Conservation (phyloP, 768 basidiomycete genomes). For the Leccinum uliginosum region DNA sequence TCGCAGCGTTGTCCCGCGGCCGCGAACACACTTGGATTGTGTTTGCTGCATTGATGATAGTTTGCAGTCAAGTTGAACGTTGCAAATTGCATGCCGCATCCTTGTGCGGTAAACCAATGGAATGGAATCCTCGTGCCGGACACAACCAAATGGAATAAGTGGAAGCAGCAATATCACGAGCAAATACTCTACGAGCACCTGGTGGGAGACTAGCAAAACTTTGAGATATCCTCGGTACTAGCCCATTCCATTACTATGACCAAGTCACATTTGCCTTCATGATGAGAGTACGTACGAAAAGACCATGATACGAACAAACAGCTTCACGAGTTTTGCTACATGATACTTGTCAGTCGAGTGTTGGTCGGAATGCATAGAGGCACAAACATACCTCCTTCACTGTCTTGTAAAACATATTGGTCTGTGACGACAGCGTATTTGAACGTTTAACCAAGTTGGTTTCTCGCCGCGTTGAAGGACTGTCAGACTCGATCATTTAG, state of each 20-base stretch:
- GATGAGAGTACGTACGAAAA: constrained; percentile 16
- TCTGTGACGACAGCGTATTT: constrained; percentile 79
- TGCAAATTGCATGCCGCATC: neutral
- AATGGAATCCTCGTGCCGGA: constrained; percentile 2
- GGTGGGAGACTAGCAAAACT: neutral
- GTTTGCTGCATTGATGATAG: constrained; percentile 3
- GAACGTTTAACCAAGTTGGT: constrained; percentile 93
- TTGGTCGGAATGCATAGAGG: neutral
- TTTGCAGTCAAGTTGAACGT: neutral
- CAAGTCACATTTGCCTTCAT: neutral
- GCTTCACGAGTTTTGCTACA: constrained; percentile 85
- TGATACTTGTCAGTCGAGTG: constrained; percentile 1
- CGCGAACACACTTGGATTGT: neutral
- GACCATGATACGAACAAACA: constrained; percentile 71
- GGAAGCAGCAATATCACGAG: neutral
- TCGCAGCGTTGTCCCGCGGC: constrained; percentile 1
- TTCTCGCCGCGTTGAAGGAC: constrained; percentile 96
- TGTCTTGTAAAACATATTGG: constrained; percentile 99
- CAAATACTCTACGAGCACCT: neutral
- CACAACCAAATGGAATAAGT: neutral
- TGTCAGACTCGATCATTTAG: constrained; percentile 98
- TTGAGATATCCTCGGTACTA: neutral
- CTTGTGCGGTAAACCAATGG: neutral
- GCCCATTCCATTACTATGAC: neutral
- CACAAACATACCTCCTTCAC: constrained; percentile 81